Conservation (phyloP, 2,329 filamentous ascomycete genomes). For the Sporothrix humicola region DNA sequence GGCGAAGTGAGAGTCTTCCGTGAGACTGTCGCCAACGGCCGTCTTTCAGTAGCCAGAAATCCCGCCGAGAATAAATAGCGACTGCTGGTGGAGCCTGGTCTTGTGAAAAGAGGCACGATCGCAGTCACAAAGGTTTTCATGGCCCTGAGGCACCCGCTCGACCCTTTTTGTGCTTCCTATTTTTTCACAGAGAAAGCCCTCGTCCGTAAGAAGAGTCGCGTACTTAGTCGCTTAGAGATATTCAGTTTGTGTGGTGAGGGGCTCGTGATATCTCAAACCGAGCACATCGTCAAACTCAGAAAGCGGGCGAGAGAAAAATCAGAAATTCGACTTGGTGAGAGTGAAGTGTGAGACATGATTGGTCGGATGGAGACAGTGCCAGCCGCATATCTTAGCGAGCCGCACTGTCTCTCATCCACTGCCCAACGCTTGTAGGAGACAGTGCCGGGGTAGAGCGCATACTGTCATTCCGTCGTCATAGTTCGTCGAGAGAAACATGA, state of each 20-base stretch:
- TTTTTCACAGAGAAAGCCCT: neutral
- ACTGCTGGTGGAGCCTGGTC: neutral
- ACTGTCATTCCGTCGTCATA: neutral
- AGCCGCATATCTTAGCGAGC: slow-evolving; percentile 14
- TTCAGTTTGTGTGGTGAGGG: neutral
- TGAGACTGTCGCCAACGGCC: neutral
- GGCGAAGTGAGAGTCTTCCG: neutral
- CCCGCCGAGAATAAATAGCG: neutral
- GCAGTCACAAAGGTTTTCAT: neutral
- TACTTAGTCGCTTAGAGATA: slow-evolving; percentile 14
- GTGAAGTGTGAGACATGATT: slow-evolving; percentile 31
- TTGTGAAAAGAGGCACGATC: slow-evolving; percentile 12
- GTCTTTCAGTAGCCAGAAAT: neutral
- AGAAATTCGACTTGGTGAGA: neutral
- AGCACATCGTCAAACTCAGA: neutral
- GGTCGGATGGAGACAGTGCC: slow-evolving; percentile 25
- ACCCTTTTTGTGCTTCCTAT: neutral
- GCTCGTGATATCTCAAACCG: slow-evolving; percentile 15
- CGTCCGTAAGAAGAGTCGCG: neutral
- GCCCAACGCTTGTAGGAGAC: neutral
- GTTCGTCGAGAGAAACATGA: neutral
- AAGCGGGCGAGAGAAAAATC: slow-evolving; percentile 21
- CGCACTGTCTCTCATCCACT: neutral
- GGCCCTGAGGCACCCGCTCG: neutral
- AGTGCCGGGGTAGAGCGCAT: slow-evolving; percentile 20